These are phyloP conservation scores for Somion occarium DNA, from an alignment of 1,284 basidiomycete species.

Conservation along the genomic window DNA sequence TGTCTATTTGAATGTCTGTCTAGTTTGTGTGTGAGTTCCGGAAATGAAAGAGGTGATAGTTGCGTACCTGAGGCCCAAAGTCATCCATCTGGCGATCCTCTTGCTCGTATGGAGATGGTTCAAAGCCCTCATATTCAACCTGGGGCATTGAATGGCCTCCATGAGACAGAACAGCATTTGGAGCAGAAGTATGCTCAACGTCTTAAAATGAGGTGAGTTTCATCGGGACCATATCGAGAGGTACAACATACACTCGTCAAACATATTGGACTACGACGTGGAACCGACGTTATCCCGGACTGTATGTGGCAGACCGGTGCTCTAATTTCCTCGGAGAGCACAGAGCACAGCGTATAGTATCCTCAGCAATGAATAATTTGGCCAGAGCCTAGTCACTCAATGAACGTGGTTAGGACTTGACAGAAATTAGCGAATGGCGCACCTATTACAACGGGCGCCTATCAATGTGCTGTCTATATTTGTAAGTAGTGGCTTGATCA, in stretches of 20 bases:
- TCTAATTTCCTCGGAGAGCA: too few relatives aligned
- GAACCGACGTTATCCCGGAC: too few relatives aligned
- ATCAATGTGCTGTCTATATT: too few relatives aligned
- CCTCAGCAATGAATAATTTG: too few relatives aligned
- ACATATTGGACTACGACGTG: slow-evolving; percentile 17
- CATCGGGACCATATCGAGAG: background rate
- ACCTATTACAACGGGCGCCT: too few relatives aligned
- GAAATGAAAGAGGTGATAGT: background rate
- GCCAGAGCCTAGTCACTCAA: too few relatives aligned
- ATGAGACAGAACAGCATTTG: slow-evolving; percentile 34
- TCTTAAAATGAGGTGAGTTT: slow-evolving; percentile 40
- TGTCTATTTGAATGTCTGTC: slow-evolving; percentile 13
- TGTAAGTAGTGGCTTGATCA: too few relatives aligned
- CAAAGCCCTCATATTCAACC: slow-evolving; percentile 84
- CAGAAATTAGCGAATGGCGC: too few relatives aligned
- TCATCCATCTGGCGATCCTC: slow-evolving; percentile 43
- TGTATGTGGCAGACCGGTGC: too few relatives aligned
- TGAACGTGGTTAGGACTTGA: too few relatives aligned
- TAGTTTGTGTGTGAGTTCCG: slow-evolving; percentile 10
- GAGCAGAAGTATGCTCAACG: slow-evolving; percentile 75
- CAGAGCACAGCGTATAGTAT: too few relatives aligned
- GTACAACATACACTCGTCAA: slow-evolving; percentile 1
- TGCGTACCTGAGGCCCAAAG: slow-evolving; percentile 33
- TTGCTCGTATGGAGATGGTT: slow-evolving; percentile 57
- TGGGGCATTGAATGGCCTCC: slow-evolving; percentile 45